Evolutionary conservation across 1,284 basidiomycete species (phyloP), one percentile per base, ranked within the genome.

Genomic region (Termitomyces sp.): DNA sequence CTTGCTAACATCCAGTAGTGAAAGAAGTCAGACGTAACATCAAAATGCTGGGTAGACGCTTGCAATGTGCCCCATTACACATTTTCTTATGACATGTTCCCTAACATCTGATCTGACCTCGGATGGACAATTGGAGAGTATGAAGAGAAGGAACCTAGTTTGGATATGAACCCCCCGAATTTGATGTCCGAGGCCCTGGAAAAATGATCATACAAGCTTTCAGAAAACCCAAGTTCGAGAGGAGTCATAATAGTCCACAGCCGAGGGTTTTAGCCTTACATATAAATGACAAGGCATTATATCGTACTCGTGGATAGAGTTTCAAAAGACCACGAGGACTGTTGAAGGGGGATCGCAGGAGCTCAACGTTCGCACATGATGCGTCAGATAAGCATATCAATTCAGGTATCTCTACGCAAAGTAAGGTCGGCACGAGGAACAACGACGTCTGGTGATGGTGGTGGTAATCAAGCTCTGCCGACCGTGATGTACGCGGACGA

Each of bases 141-240:
- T 33, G 48, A 50, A 30, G 49, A 41, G 38, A 50, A 41, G 48
- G 17, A 31, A 13, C 38, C 30, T 7, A 21, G 4, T 50, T 41
- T 49, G 47, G 47, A 12, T 19, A 17, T 19, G 24, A 38, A 26
- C 34, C 28, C 34, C 10, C 47, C 28, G 24, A 28, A 28, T 28
- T 19, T 38, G 34, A 49, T 49, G 34, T 49, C 47, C 47, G 47
- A 49, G 47, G 45, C 21, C 21, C 34, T 28, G 34, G 47, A 38
- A 24, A 38, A 38, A 49, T 38, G 47, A 49, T 49, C 47, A 49
- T 49, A 49, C 24, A 49, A 38, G 47, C 47, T 49, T 36, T 36
- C 47, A 49, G n/a, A 49, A 38, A 49, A 28, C 47, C 34, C n/a
- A 24, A 49, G 47, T 49, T 49, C 34, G 34, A 49, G n/a, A 49